Evolutionary conservation across 1,139 yeast species (phyloP), one percentile per base, ranked within the genome.

Genomic region (Saccharomycopsis hybrid): DNA sequence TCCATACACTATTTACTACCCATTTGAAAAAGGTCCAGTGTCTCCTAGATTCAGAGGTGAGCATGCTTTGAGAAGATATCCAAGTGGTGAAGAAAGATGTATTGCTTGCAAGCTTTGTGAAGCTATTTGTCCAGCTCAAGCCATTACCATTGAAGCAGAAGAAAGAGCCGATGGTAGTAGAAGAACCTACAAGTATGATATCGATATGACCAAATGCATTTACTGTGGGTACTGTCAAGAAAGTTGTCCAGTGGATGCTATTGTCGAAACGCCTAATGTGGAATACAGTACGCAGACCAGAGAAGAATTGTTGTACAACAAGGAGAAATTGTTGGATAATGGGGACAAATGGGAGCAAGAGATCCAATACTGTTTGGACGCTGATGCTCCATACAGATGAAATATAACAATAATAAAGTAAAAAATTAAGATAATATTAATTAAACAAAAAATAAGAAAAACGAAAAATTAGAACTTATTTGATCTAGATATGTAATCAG

Each of bases 341-440:
- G 96, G 96, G 57, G 96, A 87, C 70, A 86, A 85, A 68, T 87
- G 96, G 96, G 96, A 87, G 68, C 95, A 85, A 69, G 96, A 87
- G 68, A 78, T 86, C 62, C 95, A 86, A 69, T 85, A 83, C 68
- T 84, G 92, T 62, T 75, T 86, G 60, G 90, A 86, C 60, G 94
- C 94, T 51, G 96, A 87, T 68, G 90, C 94, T 56, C 92, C 92
- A 56, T 87, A 86, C 73, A 81, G 95, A 66, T 86, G 70, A 70
- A 24, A 18, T 18, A 30, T 31, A 31, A 18, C 18, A 18, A 18
- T 18, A 18, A 18, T 18, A 18, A 18, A 18, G 18, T 18, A 18
- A 18, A 18, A 18, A 18, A 18, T 18, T 18, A 18, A 18, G 18
- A 18, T 18, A 18, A 18, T 18, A 18, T 18, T 18, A 18, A 18